Base-by-base conservation (phyloP, 2,329 filamentous ascomycete species). In the Aureobasidium lini region DNA sequence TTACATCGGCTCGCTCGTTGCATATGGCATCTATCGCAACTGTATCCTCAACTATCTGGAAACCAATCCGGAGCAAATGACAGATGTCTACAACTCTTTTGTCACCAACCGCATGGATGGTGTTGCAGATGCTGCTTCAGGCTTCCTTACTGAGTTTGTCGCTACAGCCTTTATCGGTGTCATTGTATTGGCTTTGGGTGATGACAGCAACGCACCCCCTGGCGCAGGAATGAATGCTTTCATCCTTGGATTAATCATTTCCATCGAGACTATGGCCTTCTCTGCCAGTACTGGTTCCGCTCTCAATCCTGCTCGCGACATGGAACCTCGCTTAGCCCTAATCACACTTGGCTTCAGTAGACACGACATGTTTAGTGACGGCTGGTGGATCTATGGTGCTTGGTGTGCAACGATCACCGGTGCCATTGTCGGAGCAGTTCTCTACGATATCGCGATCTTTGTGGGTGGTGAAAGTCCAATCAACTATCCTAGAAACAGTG, bases 201-300 rank as follows among this genome's bases (percentile, higher is more conserved):
- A 70, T 43, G 67, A 69, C 49, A 62, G 64, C 15, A 70, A 71
- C 43, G 66, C 68, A 4, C 67, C 68, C 7, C 68, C 68, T 1
- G 78, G 78, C 4, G 77, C 77, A 0, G 78, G 78, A 31, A 80
- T 81, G 77, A 78, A 76, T 64, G 73, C 79, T 0, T 73, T 81
- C 37, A 74, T 81, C 47, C 67, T 81, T 28, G 77, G 77, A 1
- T 69, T 80, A 0, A 68, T 79, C 8, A 72, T 75, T 49, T 69
- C 67, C 0, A 63, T 63, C 40, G 66, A 72, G 10, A 69, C 64
- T 7, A 72, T 75, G 66, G 70, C 71, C 4, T 78, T 81, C 60
- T 71, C 73, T 0, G 76, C 73, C 63, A 77, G 79, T 46, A 80
- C 78, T 0, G 78, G 79, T 9, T 72, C 73, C 0, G 75, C 75